Conservation (phyloP, 805 yeast species). For the Kodamaea kakaduensis region DNA sequence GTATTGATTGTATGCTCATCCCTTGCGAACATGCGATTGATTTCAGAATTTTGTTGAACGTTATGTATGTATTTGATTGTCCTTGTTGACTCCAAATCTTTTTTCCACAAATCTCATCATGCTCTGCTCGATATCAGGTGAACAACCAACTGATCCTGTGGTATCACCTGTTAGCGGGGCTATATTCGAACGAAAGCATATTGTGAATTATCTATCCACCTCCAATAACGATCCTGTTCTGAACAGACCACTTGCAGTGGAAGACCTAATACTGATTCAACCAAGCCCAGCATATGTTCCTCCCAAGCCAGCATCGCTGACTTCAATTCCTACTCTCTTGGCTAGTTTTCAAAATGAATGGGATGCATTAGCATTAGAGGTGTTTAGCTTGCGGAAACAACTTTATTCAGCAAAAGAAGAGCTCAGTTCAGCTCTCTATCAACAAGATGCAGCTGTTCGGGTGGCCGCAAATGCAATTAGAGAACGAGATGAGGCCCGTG, state of each 20-base stretch:
- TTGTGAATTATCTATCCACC: conserved; percentile 59
- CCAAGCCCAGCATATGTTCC: conserved; percentile 24
- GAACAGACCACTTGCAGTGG: conserved; percentile 52
- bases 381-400: conserved; percentile 71
- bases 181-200: conserved; percentile 61
- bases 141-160: conserved; percentile 66
- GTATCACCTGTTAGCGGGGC: conserved; percentile 68
- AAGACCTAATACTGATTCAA: conserved; percentile 51
- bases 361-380: conserved; percentile 82
- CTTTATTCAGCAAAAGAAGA: conserved; percentile 64
- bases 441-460: conserved; percentile 85
- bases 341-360: conserved; percentile 81
- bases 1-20: too few species aligned
- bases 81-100: background rate
- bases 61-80: too few species aligned
- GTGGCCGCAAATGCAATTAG: conserved; percentile 74
- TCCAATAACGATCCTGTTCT: conserved; percentile 74
- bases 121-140: conserved; percentile 56
- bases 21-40: too few species aligned
- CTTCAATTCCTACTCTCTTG: conserved; percentile 76
- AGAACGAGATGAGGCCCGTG: conserved; percentile 70
- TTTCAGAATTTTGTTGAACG: too few species aligned
- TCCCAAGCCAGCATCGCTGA: conserved; percentile 44
- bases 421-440: conserved; percentile 71
- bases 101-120: conserved; percentile 15